Base-by-base conservation (phyloP, 345 rosid species). In the Eucalyptus pauciflora region DNA sequence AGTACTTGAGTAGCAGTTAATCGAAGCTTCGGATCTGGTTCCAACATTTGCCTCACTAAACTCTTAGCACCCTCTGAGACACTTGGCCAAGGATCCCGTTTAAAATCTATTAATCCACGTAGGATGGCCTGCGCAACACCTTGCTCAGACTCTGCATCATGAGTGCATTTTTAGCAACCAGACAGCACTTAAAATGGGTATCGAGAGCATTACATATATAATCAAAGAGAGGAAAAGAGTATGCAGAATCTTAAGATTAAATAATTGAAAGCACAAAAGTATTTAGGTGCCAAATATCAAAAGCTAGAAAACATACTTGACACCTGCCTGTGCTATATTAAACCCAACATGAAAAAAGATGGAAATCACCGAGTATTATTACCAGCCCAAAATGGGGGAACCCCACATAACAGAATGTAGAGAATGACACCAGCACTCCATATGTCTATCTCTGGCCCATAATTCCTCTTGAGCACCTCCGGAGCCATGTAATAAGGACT, bases 341-440 rank as follows among this genome's bases (percentile, higher is more conserved):
- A 76, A 76, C 27, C 62, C 15, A 31, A 58, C 33, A 49, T 46
- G 27, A 76, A 37, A 37, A 76, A 24, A 37, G 83, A 76, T 20
- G 5, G 48, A 76, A 76, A 86, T 52, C 17, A 86, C 56, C 15
- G 51, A 85, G 88, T 22, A 86, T 76, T 85, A 92, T 91, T 89
- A 97, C 99, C 99, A 62, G 99, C 99, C 99, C 99, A 98, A 93
- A 98, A 98, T 60, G 99, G 99, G 13, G 99, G 99, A 93, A 97
- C 99, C 87, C 99, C 99, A 69, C 99, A 98, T 87, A 98, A 90
- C 89, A 98, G 93, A 88, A 98, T 98, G 89, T 96, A 97, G 87
- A 98, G 99, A 91, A 98, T 96, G 69, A 98, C 99, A 90, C 99
- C 99, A 46, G 99, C 99, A 94, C 99, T 98, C 99, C 99, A 98